A percentile compares a stretch with the other conserved stretches of the same genome.
phyloP scores from a whole-genome alignment of 345 rosid species.

The Populus deltoides region DNA sequence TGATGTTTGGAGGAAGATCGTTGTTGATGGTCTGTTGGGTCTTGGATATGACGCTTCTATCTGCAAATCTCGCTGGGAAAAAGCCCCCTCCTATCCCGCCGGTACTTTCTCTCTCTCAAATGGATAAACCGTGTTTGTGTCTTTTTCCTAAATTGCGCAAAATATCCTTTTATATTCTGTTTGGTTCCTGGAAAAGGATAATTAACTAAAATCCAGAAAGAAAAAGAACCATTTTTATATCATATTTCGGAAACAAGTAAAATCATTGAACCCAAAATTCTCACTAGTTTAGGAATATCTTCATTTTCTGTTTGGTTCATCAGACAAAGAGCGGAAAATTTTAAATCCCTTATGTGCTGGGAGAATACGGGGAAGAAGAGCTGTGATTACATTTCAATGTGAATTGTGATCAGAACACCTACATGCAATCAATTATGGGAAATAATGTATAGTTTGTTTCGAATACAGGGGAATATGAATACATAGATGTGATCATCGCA shows the following conservation, averaged over 20 bases:
- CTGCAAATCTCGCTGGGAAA: slow-evolving; percentile 92
- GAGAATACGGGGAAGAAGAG: not conserved
- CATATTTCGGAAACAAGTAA: not conserved
- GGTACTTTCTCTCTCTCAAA: slow-evolving; percentile 41
- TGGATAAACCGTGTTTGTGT: not conserved
- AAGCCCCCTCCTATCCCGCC: slow-evolving; percentile 59
- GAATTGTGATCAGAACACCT: not conserved
- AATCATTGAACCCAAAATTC: not conserved
- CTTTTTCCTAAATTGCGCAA: not conserved
- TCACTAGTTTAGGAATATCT: not conserved
- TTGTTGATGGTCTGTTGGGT: slow-evolving; percentile 48
- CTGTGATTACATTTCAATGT: not conserved
- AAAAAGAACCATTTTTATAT: not conserved
- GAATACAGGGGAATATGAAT: slow-evolving; percentile 77
- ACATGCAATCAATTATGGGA: not conserved
- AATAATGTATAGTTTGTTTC: not conserved
- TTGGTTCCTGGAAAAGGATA: not conserved
- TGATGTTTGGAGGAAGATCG: slow-evolving; percentile 46
- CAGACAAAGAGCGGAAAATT: not conserved
- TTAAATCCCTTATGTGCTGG: not conserved
- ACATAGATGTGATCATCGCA: slow-evolving; percentile 70
- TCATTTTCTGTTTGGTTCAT: not conserved
- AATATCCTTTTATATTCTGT: not conserved
- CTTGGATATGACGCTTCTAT: slow-evolving; percentile 72
- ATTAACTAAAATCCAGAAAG: not conserved